These are phyloP conservation scores for Candida sp. DNA, from an alignment of 1,139 yeast species.

Conservation along the genomic window DNA sequence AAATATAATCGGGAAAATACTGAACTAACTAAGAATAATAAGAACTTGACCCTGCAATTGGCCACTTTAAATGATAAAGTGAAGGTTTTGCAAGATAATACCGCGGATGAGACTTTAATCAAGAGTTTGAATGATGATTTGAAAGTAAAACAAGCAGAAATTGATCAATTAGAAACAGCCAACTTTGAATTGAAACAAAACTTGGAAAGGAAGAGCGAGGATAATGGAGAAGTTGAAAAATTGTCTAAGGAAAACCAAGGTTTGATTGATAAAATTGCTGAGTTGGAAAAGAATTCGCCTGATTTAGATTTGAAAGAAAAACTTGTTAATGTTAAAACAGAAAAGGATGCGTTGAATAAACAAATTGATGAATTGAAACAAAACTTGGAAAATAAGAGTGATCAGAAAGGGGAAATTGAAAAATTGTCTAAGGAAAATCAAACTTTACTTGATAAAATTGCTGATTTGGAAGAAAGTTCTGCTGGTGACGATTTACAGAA, in stretches of 20 bases:
- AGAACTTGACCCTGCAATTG: conserved; percentile 1
- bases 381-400: conserved; percentile 1
- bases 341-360: conserved; percentile 2
- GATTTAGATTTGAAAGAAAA: not conserved
- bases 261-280: not conserved
- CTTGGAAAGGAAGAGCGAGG: conserved; percentile 4
- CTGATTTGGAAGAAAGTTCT: not conserved
- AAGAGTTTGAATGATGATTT: conserved; percentile 10
- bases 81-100: conserved; percentile 2
- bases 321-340: not conserved
- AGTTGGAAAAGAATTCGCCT: not conserved
- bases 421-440: conserved; percentile 1
- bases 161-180: conserved; percentile 2
- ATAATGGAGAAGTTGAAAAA: conserved; percentile 1
- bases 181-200: conserved; percentile 7
- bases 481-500: not conserved
- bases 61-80: conserved; percentile 2
- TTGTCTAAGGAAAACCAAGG: conserved; percentile 1
- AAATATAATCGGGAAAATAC: conserved; percentile 14
- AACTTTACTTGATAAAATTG: not conserved
- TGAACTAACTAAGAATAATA: conserved; percentile 30
- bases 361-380: conserved; percentile 1
- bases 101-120: conserved; percentile 4
- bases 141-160: conserved; percentile 7
- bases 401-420: conserved; percentile 1